Evolutionary conservation across 768 basidiomycete species (phyloP), one percentile per base, ranked within the genome.

Genomic region (Hemileccinum impolitum): DNA sequence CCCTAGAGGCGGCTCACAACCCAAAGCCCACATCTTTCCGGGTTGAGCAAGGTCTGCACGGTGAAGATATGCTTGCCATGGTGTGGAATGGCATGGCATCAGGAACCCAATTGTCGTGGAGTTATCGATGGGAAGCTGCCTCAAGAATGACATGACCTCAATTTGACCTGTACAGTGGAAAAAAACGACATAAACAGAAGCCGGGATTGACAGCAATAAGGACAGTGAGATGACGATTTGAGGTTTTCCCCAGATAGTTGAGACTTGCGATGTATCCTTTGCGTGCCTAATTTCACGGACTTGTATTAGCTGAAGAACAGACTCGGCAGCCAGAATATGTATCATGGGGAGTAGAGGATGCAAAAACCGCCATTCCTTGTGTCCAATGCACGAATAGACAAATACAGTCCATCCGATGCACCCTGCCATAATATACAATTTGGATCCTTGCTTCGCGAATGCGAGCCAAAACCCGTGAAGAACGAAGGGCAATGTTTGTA

Each of bases 281-380:
- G 31, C 39, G 8, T 40, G 46, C 35, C 39, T 19, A 10, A 15
- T 35, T 37, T 51, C 44, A 30, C 19, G 38, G 28, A 32, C 21
- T 26, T 47, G 46, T 34, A 70, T 74, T 3, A 76, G 56, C 47
- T 82, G 80, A 31, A 81, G 73, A 5, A 95, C 68, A 2, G 88
- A 82, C 53, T 81, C 82, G 0, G 91, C 75, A 11, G 88, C 87
- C 51, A 96, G 76, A 18, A 94, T 56, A 57, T 96, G 85, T 35
- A 95, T 70, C 26, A 92, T 67, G 1, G 96, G 94, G 4, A 98
- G 74, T 17, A 97, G 65, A 0, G 95, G 94, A 55, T 97, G 94
- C 7, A 98, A 72, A 71, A 99, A 98, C 8, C 96, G 78, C 93
- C 94, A 97, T 74, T 99, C 96, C 60, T 98, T 98, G 72, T 99